Evolutionary conservation across 805 yeast genomes (phyloP).

Genomic region (Ogataea angusta): DNA sequence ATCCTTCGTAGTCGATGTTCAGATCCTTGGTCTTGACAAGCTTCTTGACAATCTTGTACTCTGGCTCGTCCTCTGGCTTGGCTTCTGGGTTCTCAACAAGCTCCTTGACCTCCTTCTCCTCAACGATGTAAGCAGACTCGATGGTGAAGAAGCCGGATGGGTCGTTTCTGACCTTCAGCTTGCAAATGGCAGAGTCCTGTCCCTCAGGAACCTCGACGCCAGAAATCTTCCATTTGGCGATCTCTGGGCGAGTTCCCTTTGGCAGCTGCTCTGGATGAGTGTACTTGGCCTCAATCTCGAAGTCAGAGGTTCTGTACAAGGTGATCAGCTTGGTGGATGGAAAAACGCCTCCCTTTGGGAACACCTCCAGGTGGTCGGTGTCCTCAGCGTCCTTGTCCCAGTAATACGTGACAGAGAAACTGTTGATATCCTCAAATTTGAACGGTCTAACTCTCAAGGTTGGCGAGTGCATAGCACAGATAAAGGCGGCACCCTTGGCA

Average conservation of each 20-base stretch:
- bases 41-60: constrained; percentile 87
- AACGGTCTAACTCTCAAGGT: constrained; percentile 97
- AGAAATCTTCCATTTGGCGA: constrained; percentile 81
- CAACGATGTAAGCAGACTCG: constrained; percentile 92
- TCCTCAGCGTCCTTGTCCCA: constrained; percentile 96
- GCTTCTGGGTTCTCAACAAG: constrained; percentile 62
- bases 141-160: constrained; percentile 94
- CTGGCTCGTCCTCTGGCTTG: constrained; percentile 71
- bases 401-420: constrained; percentile 85
- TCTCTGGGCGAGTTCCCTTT: constrained; percentile 56
- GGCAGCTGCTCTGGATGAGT: constrained; percentile 74
- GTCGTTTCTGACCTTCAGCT: constrained; percentile 93
- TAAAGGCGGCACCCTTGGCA: constrained; percentile 98
- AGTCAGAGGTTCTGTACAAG: constrained; percentile 86
- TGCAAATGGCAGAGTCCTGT: constrained; percentile 74
- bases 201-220: constrained; percentile 84
- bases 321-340: constrained; percentile 97
- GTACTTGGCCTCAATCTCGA: constrained; percentile 81
- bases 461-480: constrained; percentile 99
- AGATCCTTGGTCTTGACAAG: constrained; percentile 87
- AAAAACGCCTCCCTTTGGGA: constrained; percentile 89
- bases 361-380: constrained; percentile 88
- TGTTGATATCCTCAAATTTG: constrained; percentile 95
- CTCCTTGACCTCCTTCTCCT: constrained; percentile 87
- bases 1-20: constrained; percentile 55